Base-by-base conservation (phyloP, 208 protist genomes). In the Angomonas ambiguus region DNA sequence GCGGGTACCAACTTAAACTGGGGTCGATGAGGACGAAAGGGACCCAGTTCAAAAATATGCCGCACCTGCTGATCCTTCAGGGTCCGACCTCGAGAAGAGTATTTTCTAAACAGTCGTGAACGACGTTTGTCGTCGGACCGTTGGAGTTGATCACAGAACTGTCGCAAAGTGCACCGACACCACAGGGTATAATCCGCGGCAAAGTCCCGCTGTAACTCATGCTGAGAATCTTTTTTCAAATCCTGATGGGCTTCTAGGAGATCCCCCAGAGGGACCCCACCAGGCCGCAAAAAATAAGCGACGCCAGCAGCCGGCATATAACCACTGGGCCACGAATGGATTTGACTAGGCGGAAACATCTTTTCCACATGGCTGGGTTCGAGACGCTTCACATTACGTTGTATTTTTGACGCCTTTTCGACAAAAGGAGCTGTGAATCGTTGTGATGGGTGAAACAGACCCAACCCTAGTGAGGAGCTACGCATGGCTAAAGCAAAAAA, bases 101-200 rank as follows among this genome's bases (percentile, higher is more conserved):
- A 42, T 5, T 63, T 55, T 11, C 58, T 69, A 33, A 85, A 76
- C 24, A 64, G 56, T 2, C 76, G 76, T 3, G 62, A 73, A 5
- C 65, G 67, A n/a, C 68, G 69, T 3, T 24, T 33, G 31, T 24
- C 31, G 18, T n/a, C 24, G 1, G 30, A n/a, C 6, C 18, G 6
- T 5, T 42, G 69, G 38, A 86, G 76, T 2, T 41, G 31, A 3
- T 63, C 67, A 38, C 83, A 71, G 49, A 81, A 80, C 38, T 88
- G 72, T 31, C 74, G 69, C 6, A 92, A 67, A 16, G 68, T 55
- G 56, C 73, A 81, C 4, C 82, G 80, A 16, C 62, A 75, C 84
- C 87, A 93, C 67, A 93, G 55, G 18, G 74, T 77, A 73, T 93
- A 91, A 65, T 93, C 87, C 18, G 83, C 59, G 4, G 87, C 87